A percentile compares a stretch with the other conserved stretches of the same genome.
phyloP scores from a whole-genome alignment of 495 filamentous ascomycete species.

The Neurospora africana region DNA sequence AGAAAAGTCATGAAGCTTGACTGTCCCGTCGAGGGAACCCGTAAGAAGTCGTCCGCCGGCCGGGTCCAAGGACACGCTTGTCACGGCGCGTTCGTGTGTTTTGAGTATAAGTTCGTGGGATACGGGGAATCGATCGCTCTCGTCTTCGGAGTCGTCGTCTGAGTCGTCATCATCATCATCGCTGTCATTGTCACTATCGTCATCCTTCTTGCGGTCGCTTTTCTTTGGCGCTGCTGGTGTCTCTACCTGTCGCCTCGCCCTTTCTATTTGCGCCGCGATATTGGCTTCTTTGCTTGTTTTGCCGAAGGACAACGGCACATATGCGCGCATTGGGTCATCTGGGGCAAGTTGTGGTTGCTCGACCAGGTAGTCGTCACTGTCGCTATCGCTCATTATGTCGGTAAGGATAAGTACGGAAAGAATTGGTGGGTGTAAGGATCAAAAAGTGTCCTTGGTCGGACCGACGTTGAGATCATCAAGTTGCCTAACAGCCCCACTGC shows the following conservation, averaged over 20 bases:
- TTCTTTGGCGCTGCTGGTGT: slow-evolving; percentile 22
- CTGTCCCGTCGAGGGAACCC: slow-evolving; percentile 77
- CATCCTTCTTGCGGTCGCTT: slow-evolving; percentile 8
- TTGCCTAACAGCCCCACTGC: not conserved
- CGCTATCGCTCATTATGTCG: slow-evolving; percentile 44
- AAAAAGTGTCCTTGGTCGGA: not conserved
- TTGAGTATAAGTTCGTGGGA: slow-evolving; percentile 89
- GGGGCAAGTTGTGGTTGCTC: slow-evolving; percentile 37
- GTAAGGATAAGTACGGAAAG: not conserved
- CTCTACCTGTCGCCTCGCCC: slow-evolving; percentile 50
- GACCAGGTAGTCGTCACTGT: slow-evolving; percentile 52
- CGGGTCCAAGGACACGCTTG: slow-evolving; percentile 71
- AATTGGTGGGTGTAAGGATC: not conserved
- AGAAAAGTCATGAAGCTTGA: slow-evolving; percentile 91
- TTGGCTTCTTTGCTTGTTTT: slow-evolving; percentile 66
- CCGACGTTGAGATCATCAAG: not conserved
- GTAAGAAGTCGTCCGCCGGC: slow-evolving; percentile 77
- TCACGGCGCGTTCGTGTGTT: slow-evolving; percentile 83
- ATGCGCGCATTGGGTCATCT: slow-evolving; percentile 73
- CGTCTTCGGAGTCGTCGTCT: slow-evolving; percentile 53
- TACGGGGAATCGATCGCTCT: slow-evolving; percentile 84
- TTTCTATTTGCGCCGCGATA: slow-evolving; percentile 68
- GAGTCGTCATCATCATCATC: slow-evolving; percentile 42
- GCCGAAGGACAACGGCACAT: slow-evolving; percentile 77
- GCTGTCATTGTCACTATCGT: slow-evolving; percentile 32